These are phyloP conservation scores for Daldinia eschscholtzii DNA, from an alignment of 2,329 filamentous ascomycete species.

Conservation along the genomic window DNA sequence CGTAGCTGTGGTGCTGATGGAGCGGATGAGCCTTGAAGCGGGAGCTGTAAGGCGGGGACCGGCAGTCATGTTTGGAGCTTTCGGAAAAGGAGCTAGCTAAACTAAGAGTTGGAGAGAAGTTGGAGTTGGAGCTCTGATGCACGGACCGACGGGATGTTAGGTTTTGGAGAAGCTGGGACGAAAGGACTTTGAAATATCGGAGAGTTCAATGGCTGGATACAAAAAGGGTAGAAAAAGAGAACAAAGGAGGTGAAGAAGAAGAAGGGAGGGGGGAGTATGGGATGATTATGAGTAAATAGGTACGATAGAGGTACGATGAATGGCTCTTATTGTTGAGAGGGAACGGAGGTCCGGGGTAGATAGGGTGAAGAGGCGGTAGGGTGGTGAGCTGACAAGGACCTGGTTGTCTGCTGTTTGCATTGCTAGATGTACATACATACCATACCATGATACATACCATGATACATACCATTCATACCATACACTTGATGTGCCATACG, in stretches of 20 bases:
- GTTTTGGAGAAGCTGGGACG: constrained; percentile 15
- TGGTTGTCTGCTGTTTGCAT: constrained; percentile 17
- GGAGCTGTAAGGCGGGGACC: constrained; percentile 52
- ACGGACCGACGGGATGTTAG: constrained; percentile 8
- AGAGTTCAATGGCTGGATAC: constrained; percentile 34
- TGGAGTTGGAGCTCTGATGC: constrained; percentile 7
- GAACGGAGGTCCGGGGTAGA: constrained; percentile 40
- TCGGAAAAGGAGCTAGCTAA: background rate
- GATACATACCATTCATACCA: background rate
- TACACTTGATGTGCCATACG: too few species aligned
- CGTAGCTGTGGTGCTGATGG: constrained; percentile 50
- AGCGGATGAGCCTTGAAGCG: constrained; percentile 50
- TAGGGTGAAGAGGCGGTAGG: constrained; percentile 22
- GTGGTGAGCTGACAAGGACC: constrained; percentile 34
- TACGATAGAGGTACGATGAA: constrained; percentile 15
- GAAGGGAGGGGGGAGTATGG: constrained; percentile 26
- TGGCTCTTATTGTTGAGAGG: constrained; percentile 40
- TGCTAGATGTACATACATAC: constrained; percentile 16
- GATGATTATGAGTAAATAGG: constrained; percentile 26
- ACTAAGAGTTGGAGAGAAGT: background rate
- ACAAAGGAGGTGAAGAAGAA: constrained; percentile 22
- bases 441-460: too few species aligned
- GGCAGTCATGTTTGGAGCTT: constrained; percentile 46
- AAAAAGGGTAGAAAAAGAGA: constrained; percentile 30
- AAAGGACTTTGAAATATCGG: background rate